These are phyloP conservation scores for Cladosporium sp. DNA, from an alignment of 2,329 filamentous ascomycete species.

Conservation along the genomic window DNA sequence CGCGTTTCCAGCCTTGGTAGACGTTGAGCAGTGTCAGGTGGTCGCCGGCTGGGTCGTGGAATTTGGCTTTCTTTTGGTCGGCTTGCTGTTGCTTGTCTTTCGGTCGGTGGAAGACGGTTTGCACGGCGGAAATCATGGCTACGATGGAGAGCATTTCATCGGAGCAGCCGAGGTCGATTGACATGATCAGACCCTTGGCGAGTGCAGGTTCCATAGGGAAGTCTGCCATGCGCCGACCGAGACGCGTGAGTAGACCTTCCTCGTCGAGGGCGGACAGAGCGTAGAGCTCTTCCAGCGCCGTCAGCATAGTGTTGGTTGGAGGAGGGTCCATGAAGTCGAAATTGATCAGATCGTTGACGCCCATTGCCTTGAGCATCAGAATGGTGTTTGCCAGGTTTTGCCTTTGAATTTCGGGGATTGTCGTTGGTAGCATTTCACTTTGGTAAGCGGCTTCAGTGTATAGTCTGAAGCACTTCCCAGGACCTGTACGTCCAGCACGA, in stretches of 20 bases:
- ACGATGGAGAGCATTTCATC: constrained; percentile 95
- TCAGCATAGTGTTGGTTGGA: constrained; percentile 96
- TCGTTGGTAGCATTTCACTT: constrained; percentile 93
- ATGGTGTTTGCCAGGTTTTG: constrained; percentile 92
- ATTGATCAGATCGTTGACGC: constrained; percentile 93
- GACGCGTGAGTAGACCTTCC: constrained; percentile 85
- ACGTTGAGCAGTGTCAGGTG: constrained; percentile 94
- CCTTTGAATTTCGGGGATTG: constrained; percentile 93
- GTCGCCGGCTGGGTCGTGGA: constrained; percentile 91
- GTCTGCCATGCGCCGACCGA: constrained; percentile 96
- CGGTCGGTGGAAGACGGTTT: constrained; percentile 86
- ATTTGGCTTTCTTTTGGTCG: constrained; percentile 96
- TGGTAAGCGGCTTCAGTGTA: constrained; percentile 96
- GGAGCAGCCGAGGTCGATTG: constrained; percentile 81
- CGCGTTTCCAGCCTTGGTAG: constrained; percentile 93
- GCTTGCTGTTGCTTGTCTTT: constrained; percentile 97
- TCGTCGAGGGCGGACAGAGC: constrained; percentile 88
- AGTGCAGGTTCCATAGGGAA: constrained; percentile 96
- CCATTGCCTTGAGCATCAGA: constrained; percentile 98
- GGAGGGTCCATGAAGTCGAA: constrained; percentile 99
- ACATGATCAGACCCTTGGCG: constrained; percentile 84
- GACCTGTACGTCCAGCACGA: constrained; percentile 87
- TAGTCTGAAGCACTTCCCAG: constrained; percentile 90
- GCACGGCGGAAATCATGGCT: constrained; percentile 78
- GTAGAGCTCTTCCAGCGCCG: constrained; percentile 91